Base-by-base conservation (phyloP, 768 basidiomycete genomes). In the Lactarius deliciosus region DNA sequence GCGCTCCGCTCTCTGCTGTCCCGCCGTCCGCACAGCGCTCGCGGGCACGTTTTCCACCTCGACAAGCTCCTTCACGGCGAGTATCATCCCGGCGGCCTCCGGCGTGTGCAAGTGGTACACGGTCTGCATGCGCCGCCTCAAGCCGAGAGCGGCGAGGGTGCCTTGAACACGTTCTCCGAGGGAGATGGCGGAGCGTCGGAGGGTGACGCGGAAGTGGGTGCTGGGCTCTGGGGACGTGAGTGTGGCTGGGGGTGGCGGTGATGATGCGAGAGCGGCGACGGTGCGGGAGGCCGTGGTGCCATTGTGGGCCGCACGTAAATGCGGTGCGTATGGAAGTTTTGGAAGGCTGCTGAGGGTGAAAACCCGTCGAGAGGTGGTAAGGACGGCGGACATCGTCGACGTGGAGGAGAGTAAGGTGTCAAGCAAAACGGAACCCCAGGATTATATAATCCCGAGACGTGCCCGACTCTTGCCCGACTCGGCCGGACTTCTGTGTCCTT, bases 141-240 rank as follows among this genome's bases (percentile, higher is more conserved):
- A 81, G 1, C 95, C 95, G 2, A 98, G 85, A 0, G 92, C 84
- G n/a, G 83, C 81, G 55, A 96, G 81, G 0, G 94, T 96, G 57
- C 82, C 87, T 73, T 88, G 83, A 64, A 87, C 85, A 71, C 82
- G 82, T 64, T 85, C 79, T 3, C 90, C 88, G 10, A 96, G 85
- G 0, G 92, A 89, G 68, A 96, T 95, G 58, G 87, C 89, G 6
- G 94, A 96, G 63, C 95, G 90, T 11, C 85, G 85, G 34, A 96
- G 87, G 22, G 94, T 96, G 72, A 98, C 89, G 79, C 91, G 91
- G 81, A 84, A 95, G 77, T 96, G 92, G 0, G 94, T 92, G 36
- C 77, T 79, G 61, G 81, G 78, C 56, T 70, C 71, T 43, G 68
- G 6, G 25, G 55, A 9, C 6, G 66, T 28, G 64, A 57, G 45